Evolutionary conservation across 2,329 filamentous ascomycete genomes (phyloP).

Genomic region (Colletotrichum incanum): DNA sequence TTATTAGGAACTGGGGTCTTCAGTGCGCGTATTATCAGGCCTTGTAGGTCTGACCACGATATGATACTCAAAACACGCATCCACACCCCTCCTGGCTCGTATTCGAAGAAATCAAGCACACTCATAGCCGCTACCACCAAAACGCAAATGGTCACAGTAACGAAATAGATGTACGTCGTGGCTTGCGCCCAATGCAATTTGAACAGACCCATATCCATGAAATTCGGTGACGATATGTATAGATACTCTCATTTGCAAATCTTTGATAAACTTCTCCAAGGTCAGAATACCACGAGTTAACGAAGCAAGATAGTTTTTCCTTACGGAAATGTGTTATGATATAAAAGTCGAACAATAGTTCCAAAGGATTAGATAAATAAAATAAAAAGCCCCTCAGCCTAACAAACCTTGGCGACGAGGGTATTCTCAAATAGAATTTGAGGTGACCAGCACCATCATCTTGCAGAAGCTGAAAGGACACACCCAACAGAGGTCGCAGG

Average conservation of each 20-base stretch:
- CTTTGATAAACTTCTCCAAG: too few species aligned
- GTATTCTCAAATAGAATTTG: too few species aligned
- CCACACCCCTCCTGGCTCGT: not conserved
- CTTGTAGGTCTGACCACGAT: slow-evolving; percentile 31
- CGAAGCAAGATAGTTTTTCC: too few species aligned
- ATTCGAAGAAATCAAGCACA: not conserved
- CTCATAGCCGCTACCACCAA: not conserved
- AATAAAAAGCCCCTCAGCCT: too few species aligned
- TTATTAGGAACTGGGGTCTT: not conserved
- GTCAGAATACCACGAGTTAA: too few species aligned
- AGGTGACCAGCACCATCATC: too few species aligned
- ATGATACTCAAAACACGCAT: slow-evolving; percentile 1
- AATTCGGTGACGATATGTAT: not conserved
- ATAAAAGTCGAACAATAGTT: too few species aligned
- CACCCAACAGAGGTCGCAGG: too few species aligned
- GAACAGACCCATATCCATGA: slow-evolving; percentile 23
- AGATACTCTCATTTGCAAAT: not conserved
- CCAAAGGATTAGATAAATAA: too few species aligned
- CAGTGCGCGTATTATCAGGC: slow-evolving; percentile 16
- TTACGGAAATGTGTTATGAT: too few species aligned
- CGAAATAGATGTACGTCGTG: slow-evolving; percentile 26
- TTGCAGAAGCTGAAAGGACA: too few species aligned
- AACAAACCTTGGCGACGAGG: too few species aligned
- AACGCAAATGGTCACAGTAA: not conserved
- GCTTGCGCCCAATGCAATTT: not conserved